phyloP scores from a whole-genome alignment of 2,329 filamentous ascomycete genomes.

The Penicillium palitans region DNA sequence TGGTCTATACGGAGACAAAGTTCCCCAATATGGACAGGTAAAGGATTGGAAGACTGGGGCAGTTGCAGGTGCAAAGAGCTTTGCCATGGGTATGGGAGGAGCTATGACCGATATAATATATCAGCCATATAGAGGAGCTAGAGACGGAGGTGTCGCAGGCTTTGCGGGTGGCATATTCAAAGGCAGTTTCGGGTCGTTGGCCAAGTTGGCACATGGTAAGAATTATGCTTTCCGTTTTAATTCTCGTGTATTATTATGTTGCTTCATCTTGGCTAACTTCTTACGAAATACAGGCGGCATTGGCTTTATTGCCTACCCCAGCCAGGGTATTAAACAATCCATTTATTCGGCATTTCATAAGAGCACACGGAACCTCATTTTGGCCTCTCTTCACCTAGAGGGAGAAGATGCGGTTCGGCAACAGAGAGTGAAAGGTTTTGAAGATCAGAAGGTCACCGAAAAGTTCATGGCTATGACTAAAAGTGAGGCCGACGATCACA shows the following conservation, averaged over 20 bases:
- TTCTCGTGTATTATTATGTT: too few relatives aligned
- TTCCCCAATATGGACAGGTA: conserved; percentile 33
- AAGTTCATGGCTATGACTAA: background rate
- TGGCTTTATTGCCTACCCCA: background rate
- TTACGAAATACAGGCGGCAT: background rate
- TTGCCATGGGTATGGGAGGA: conserved; percentile 34
- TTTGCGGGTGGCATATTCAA: conserved; percentile 38
- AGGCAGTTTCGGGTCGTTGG: conserved; percentile 20
- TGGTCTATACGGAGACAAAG: conserved; percentile 39
- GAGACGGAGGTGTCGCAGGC: conserved; percentile 34
- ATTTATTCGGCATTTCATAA: background rate
- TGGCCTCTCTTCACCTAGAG: background rate
- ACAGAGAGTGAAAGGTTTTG: background rate
- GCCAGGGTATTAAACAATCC: background rate
- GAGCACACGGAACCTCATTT: background rate
- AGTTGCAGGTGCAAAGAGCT: conserved; percentile 34
- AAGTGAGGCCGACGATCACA: background rate
- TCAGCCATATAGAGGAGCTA: conserved; percentile 34
- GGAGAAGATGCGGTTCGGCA: background rate
- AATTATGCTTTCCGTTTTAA: too few relatives aligned
- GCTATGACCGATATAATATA: conserved; percentile 34
- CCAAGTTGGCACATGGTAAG: background rate
- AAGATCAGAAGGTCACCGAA: background rate
- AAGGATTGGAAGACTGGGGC: conserved; percentile 37
- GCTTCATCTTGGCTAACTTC: background rate